Evolutionary conservation across 176 grass and related monocot species (phyloP), one percentile per base, ranked within the genome.

Genomic region (Musa beccarii): DNA sequence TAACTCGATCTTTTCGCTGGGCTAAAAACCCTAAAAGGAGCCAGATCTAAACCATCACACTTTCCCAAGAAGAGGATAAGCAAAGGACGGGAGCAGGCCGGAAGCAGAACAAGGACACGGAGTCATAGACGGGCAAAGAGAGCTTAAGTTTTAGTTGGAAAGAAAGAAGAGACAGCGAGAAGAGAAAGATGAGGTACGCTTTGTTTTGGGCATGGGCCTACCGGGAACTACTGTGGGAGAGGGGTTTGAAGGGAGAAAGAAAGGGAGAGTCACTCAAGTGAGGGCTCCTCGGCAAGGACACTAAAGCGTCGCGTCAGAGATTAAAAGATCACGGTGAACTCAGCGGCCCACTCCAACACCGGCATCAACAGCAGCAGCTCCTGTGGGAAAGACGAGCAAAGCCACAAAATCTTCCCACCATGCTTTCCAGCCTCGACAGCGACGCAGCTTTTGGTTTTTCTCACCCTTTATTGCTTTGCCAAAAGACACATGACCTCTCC

Each of bases 381-480:
- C 34, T 25, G 10, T 10, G 22, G 23, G 63, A 21, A 65, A 26
- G 25, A 22, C 10, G 8, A 13, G 24, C 20, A 25, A 66, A 10
- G 61, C 61, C 10, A 20, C 61, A 23, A 20, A 8, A 63, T 1
- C 61, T 63, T 23, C 14, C 9, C 11, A 1, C n/a, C 19, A 63
- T 16, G 71, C 67, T 80, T 68, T 69, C 22, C 53, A 71, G 78
- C 51, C 23, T 69, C 73, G 23, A 51, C 59, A 79, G 59, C 56
- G 83, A 83, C 67, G 66, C 75, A 82, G 68, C 83, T 86, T 92
- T 86, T 79, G 85, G 65, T 86, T 80, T 66, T 76, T 78, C 61
- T n/a, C 55, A 49, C 52, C 83, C 87, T 96, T 89, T 84, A 79
- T 77, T 76, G 78, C 89, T 96, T 92, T 96, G 87, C 87, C 20